Evolutionary conservation across 257 asterid species (phyloP).

Genomic region (Forsythia suspensa): DNA sequence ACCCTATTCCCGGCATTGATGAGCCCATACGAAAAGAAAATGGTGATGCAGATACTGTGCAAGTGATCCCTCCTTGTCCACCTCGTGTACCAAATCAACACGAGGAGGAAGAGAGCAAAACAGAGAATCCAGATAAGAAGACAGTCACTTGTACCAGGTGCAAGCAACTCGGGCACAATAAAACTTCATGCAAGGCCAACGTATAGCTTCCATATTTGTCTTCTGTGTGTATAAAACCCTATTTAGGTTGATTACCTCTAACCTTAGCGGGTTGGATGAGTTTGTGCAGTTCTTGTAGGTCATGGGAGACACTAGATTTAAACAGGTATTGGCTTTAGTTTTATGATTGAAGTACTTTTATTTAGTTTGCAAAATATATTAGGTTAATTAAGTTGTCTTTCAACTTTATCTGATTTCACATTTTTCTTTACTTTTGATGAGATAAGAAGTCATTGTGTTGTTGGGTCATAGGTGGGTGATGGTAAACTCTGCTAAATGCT

Average conservation of each 20-base stretch:
- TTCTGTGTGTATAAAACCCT: constrained; percentile 11
- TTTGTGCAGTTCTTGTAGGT: background rate
- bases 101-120: constrained; percentile 50
- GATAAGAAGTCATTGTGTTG: background rate
- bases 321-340: background rate
- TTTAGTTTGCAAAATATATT: background rate
- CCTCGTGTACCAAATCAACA: constrained; percentile 34
- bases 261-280: background rate
- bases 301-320: background rate
- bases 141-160: constrained; percentile 86
- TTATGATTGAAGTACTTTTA: background rate
- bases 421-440: background rate
- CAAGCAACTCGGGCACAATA: constrained; percentile 88
- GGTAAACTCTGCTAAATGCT: background rate
- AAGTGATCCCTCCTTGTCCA: constrained; percentile 71
- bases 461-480: background rate
- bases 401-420: background rate
- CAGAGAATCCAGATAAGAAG: constrained; percentile 66
- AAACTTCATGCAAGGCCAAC: constrained; percentile 77
- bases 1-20: constrained; percentile 51
- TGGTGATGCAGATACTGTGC: constrained; percentile 36
- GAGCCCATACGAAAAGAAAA: constrained; percentile 37
- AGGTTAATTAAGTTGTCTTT: background rate
- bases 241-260: background rate
- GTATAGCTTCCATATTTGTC: constrained; percentile 13